Base-by-base conservation (phyloP, 441 rosid genomes). In the Erysimum cheiri region DNA sequence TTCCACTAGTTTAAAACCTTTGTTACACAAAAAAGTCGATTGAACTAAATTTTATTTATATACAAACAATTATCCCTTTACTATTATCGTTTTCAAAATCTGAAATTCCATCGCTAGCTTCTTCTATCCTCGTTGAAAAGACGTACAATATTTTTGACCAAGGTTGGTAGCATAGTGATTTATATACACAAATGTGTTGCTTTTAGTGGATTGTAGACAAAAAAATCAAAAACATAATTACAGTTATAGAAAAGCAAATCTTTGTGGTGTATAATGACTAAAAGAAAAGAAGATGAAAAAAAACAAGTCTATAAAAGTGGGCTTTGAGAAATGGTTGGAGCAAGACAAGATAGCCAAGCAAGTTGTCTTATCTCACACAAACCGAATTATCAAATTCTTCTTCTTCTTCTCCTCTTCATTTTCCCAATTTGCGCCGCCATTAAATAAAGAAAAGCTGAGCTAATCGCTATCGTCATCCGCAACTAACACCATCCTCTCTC, bases 361-460 rank as follows among this genome's bases (percentile, higher is more conserved):
- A 68, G 61, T 41, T 41, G 64, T 69, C 78, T 74, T 74, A 54
- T 68, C 56, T 43, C n/a, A n/a, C 69, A 5, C 47, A 37, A 47
- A 50, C 41, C 67, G 32, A 59, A 63, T 55, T 40, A 29, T 39
- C 49, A 7, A n/a, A 39, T 50, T 31, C 47, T 22, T 22, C 24
- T 28, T 31, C 47, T 28, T 31, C 47, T 28, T 26, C 19, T 54
- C 26, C 19, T 41, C 55, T 17, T 55, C 52, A 9, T 8, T 37
- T 14, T 44, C 6, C 28, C 46, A 63, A 49, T 22, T 60, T 36
- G 59, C 52, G 72, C 77, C 68, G 77, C 63, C 72, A 59, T 43
- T 73, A 24, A 19, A 57, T 22, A 3, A 14, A 40, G 9, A 54
- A 29, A 58, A 39, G 36, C 62, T 60, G 53, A 22, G 50, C 19